Percentiles rank a stretch among this genome's conserved stretches.
Conservation (phyloP, 2,329 filamentous ascomycete species). For the Aphanoascus verrucosus region DNA sequence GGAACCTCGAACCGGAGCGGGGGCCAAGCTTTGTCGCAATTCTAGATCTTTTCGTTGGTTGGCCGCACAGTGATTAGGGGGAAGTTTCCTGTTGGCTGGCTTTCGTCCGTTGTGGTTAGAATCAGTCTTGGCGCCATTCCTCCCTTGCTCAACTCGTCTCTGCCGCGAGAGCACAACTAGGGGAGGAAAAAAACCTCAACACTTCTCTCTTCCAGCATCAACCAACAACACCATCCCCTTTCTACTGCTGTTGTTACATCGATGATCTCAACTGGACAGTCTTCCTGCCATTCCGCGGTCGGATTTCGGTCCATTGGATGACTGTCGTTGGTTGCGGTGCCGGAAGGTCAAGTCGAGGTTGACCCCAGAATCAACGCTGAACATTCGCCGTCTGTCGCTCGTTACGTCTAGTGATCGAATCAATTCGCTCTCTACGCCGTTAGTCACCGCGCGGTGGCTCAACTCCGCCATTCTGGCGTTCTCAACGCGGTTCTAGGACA, state of each 20-base stretch:
- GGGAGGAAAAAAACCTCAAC: slow-evolving; percentile 6
- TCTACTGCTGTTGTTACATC: not conserved
- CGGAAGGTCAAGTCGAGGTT: not conserved
- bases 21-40: no score
- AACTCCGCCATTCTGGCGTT: not conserved
- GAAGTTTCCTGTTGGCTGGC: not conserved
- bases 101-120: slow-evolving; percentile 13
- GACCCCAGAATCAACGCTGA: not conserved
- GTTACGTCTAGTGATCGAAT: slow-evolving; percentile 1
- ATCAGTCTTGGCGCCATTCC: slow-evolving; percentile 9
- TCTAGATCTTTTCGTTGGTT: no score
- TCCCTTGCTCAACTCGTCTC: not conserved
- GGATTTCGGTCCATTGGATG: slow-evolving; percentile 11
- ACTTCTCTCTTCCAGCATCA: not conserved
- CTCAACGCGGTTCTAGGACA: not conserved
- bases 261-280: not conserved
- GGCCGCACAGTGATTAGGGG: not conserved
- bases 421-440: not conserved
- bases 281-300: not conserved
- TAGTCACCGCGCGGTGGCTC: not conserved
- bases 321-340: not conserved
- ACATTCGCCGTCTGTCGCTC: slow-evolving; percentile 5
- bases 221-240: not conserved
- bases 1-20: no score
- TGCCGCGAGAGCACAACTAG: not conserved